Evolutionary conservation across 495 filamentous ascomycete species (phyloP), one percentile per base, ranked within the genome.

Genomic region (Haplographium delicatum): DNA sequence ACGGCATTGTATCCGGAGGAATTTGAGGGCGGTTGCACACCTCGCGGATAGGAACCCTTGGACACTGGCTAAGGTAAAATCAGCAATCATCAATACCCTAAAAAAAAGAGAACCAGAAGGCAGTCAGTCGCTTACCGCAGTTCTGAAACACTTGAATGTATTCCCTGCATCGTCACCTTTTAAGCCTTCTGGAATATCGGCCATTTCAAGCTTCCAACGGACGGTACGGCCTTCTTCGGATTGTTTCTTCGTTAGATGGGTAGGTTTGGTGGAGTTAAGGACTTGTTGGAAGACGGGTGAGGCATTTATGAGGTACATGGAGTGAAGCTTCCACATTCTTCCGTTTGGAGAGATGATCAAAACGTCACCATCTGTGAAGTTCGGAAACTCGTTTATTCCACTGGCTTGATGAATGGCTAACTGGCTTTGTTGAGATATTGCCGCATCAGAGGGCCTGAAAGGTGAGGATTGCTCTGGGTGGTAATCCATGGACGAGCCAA

Each of bases 311-410:
- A 72, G 46, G 19, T 62, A 53, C 1, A 48, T 38, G 8, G 59
- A 55, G 44, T 71, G 69, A 11, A 73, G 58, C 11, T 60, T 57
- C 48, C 68, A 73, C 10, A 52, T 35, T 5, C 61, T 57, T 16
- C 44, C 51, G n/a, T 62, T 51, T 3, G 56, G 30, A n/a, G 71
- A 60, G 25, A 51, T 44, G 43, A 73, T 62, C 20, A 53, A 45
- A 10, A 73, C 63, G 56, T 73, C 64, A 10, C 65, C 69, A 39
- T 72, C 67, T 31, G 11, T 30, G 43, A 64, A 72, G 8, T 35
- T 2, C 1, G 68, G 68, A 26, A 24, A 23, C 6, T 26, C 24
- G 6, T 25, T 43, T 8, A 16, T 31, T 31, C 28, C 13, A 31
- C 28, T 6, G 28, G 28, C 13, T 31, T 31, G 28, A 31, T 31